Conservation (phyloP, 495 filamentous ascomycete species). For the Talaromyces nanjingensis region DNA sequence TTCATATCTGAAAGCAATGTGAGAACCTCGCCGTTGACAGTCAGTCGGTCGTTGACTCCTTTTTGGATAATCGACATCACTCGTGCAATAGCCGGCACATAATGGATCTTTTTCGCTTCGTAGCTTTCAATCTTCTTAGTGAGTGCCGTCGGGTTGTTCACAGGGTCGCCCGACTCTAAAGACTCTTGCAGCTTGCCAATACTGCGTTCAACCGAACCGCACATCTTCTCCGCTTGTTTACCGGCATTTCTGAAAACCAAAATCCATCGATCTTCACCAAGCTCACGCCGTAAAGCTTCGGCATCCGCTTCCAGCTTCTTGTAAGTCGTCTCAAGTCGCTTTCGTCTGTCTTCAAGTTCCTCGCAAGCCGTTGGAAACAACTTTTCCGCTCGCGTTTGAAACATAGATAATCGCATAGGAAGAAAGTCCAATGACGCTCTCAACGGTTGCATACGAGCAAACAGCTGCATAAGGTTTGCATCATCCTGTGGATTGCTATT, state of each 20-base stretch:
- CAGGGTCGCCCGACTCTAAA: conserved; percentile 62
- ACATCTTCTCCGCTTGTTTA: conserved; percentile 87
- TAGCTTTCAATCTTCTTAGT: conserved; percentile 84
- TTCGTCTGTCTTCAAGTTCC: conserved; percentile 68
- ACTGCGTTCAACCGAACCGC: conserved; percentile 82
- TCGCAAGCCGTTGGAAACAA: conserved; percentile 85
- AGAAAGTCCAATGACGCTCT: conserved; percentile 90
- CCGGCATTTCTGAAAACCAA: conserved; percentile 91
- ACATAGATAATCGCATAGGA: conserved; percentile 88
- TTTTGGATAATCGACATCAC: conserved; percentile 87
- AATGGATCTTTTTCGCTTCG: conserved; percentile 91
- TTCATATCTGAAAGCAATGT: conserved; percentile 77
- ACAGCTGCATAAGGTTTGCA: conserved; percentile 71
- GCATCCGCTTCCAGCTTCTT: conserved; percentile 80
- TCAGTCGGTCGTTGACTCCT: conserved; percentile 82
- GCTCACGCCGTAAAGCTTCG: conserved; percentile 75
- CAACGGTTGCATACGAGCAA: conserved; percentile 91
- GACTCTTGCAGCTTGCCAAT: conserved; percentile 75
- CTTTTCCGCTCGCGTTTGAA: conserved; percentile 64
- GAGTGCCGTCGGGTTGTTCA: conserved; percentile 58
- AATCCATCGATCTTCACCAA: conserved; percentile 94
- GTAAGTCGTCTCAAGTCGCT: conserved; percentile 68
- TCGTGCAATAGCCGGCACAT: conserved; percentile 87
- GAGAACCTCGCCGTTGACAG: conserved; percentile 90
- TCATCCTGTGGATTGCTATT: conserved; percentile 65